Percentiles rank a stretch among this genome's conserved stretches.
phyloP scores from a whole-genome alignment of 176 grass and related monocot species.

The Melocanna baccifera region DNA sequence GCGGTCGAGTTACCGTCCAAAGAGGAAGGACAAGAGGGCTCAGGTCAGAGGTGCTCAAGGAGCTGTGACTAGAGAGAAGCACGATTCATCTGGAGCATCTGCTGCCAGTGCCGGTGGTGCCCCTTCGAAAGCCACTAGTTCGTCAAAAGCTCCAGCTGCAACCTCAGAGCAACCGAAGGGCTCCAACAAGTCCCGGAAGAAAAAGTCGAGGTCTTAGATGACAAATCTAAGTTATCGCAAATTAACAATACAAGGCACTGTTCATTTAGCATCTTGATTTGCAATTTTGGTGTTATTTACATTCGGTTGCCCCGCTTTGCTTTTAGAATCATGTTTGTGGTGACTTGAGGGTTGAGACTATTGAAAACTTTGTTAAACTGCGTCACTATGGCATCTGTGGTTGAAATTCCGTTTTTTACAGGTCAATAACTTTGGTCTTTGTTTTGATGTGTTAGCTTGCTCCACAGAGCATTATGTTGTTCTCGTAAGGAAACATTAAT shows the following conservation, averaged over 20 bases:
- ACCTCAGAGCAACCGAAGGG: conserved; percentile 53
- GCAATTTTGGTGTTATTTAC: conserved; percentile 22
- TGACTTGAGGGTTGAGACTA: neutral
- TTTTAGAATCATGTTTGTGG: conserved; percentile 26
- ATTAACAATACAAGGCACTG: conserved; percentile 12
- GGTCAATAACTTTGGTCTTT: too few species aligned
- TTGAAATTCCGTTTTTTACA: too few species aligned
- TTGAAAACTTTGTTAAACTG: conserved; percentile 11
- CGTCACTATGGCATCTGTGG: neutral
- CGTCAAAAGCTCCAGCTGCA: conserved; percentile 43
- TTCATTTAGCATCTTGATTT: conserved; percentile 23
- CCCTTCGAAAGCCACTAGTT: conserved; percentile 37
- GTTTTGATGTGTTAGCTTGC: too few species aligned
- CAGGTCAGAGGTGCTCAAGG: conserved; percentile 91
- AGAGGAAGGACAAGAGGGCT: conserved; percentile 87
- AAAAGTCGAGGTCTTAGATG: conserved; percentile 69
- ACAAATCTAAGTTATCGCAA: conserved; percentile 4
- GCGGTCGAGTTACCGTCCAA: conserved; percentile 81
- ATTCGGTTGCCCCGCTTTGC: neutral
- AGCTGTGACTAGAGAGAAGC: conserved; percentile 66
- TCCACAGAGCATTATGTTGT: too few species aligned
- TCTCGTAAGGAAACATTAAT: too few species aligned
- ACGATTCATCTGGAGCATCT: conserved; percentile 38
- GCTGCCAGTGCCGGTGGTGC: conserved; percentile 17
- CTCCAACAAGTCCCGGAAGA: conserved; percentile 62